A percentile compares a stretch with the other conserved stretches of the same genome.
Conservation (phyloP, 2,329 filamentous ascomycete species). For the Lasiodiplodia theobromae region DNA sequence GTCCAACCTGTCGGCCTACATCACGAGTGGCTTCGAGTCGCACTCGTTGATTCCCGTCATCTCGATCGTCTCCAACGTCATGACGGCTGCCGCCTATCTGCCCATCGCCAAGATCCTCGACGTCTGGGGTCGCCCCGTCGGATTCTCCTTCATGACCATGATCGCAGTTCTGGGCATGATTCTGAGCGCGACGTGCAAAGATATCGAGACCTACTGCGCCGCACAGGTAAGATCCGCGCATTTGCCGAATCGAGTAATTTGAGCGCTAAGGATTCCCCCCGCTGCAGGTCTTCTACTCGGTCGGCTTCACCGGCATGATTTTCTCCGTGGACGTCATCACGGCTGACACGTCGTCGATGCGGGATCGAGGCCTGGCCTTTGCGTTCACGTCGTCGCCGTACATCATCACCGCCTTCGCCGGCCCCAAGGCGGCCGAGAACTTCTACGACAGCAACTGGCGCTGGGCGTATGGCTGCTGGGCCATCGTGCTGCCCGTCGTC, state of each 20-base stretch:
- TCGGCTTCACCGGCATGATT: conserved; percentile 58
- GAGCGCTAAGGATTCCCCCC: neutral
- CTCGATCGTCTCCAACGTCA: conserved; percentile 37
- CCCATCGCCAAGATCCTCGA: conserved; percentile 72
- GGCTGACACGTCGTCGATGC: conserved; percentile 71
- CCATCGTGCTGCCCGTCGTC: conserved; percentile 68
- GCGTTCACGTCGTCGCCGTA: conserved; percentile 70
- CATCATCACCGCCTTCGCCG: conserved; percentile 70
- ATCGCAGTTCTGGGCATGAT: conserved; percentile 56
- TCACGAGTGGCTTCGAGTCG: conserved; percentile 40
- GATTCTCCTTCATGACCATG: conserved; percentile 62
- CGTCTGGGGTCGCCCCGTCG: conserved; percentile 71
- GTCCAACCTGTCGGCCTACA: conserved; percentile 43
- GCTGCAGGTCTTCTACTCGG: conserved; percentile 67
- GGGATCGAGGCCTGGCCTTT: conserved; percentile 69
- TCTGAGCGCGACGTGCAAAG: conserved; percentile 69
- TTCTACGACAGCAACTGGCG: conserved; percentile 67
- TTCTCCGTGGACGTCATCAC: conserved; percentile 72
- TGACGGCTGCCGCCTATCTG: conserved; percentile 65
- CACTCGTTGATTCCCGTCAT: conserved; percentile 41
- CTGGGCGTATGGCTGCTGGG: conserved; percentile 73
- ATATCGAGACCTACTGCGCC: conserved; percentile 67
- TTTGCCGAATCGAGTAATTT: neutral
- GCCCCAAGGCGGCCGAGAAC: conserved; percentile 62
- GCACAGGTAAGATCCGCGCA: conserved; percentile 42